These are phyloP conservation scores for Tuctoria greenei DNA, from an alignment of 176 grass and related monocot species.

Conservation along the genomic window DNA sequence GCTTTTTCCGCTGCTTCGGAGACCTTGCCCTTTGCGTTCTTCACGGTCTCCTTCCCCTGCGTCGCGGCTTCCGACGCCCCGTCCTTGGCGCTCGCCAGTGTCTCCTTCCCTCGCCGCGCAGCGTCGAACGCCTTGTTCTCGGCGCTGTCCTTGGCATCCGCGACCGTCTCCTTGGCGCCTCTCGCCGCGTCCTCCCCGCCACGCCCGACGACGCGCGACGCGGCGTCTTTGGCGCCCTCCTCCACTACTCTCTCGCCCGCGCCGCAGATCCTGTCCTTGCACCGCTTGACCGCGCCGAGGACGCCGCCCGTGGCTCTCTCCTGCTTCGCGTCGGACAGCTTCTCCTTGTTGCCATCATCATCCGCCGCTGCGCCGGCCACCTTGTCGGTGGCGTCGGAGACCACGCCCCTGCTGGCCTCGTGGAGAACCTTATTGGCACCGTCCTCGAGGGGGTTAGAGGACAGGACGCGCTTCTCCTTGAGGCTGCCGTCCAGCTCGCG, in stretches of 20 bases:
- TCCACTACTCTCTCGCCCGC: constrained; percentile 20
- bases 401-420: neutral
- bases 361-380: constrained; percentile 28
- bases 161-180: constrained; percentile 19
- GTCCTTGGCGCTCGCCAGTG: neutral
- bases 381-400: constrained; percentile 24
- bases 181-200: constrained; percentile 14
- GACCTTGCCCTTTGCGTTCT: constrained; percentile 32
- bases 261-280: constrained; percentile 55
- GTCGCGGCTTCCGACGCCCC: constrained; percentile 8
- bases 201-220: constrained; percentile 12
- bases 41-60: neutral
- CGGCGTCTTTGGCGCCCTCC: constrained; percentile 37
- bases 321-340: constrained; percentile 35
- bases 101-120: constrained; percentile 2
- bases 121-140: constrained; percentile 34
- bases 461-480: constrained; percentile 24
- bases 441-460: neutral
- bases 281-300: constrained; percentile 40
- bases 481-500: constrained; percentile 32
- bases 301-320: constrained; percentile 42
- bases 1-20: constrained; percentile 27
- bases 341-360: constrained; percentile 42
- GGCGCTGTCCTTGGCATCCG: constrained; percentile 25
- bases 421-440: constrained; percentile 12